These are phyloP conservation scores for Apium graveolens DNA, from an alignment of 129 eudicot genomes.

Conservation along the genomic window DNA sequence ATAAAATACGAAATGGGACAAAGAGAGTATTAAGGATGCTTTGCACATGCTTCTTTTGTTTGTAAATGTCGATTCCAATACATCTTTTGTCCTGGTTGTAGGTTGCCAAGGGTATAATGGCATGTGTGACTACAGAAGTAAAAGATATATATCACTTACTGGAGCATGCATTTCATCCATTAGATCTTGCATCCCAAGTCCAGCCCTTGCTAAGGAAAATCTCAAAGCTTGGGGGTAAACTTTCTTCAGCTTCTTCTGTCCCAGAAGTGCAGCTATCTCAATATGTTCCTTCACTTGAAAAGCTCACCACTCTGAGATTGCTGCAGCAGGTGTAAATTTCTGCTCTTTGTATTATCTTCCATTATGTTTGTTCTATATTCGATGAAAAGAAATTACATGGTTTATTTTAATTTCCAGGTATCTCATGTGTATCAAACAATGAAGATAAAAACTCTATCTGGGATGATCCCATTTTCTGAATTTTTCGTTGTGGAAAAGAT, in stretches of 20 bases:
- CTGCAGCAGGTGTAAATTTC: conserved; percentile 56
- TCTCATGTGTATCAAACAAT: conserved; percentile 68
- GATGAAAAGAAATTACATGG: background rate
- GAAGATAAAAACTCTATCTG: conserved; percentile 50
- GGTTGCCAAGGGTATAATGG: conserved; percentile 80
- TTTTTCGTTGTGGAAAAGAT: conserved; percentile 60
- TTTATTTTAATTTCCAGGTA: conserved; percentile 27
- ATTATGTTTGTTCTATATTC: background rate
- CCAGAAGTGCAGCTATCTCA: conserved; percentile 70
- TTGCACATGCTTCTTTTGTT: background rate
- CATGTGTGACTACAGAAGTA: conserved; percentile 74
- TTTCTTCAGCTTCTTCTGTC: conserved; percentile 73
- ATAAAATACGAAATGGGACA: background rate
- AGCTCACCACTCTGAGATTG: conserved; percentile 65
- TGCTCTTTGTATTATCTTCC: background rate
- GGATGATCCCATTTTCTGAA: conserved; percentile 67
- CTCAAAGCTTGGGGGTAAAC: conserved; percentile 66
- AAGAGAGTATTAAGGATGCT: background rate
- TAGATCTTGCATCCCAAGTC: conserved; percentile 53
- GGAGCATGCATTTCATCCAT: conserved; percentile 64
- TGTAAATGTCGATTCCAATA: background rate
- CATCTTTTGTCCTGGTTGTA: conserved; percentile 12
- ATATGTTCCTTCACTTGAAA: conserved; percentile 57
- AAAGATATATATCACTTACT: conserved; percentile 64
- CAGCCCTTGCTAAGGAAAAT: conserved; percentile 58